A percentile compares a stretch with the other conserved stretches of the same genome.
Conservation (phyloP, 78 protist species). For the Dictyostelium capitatum region DNA sequence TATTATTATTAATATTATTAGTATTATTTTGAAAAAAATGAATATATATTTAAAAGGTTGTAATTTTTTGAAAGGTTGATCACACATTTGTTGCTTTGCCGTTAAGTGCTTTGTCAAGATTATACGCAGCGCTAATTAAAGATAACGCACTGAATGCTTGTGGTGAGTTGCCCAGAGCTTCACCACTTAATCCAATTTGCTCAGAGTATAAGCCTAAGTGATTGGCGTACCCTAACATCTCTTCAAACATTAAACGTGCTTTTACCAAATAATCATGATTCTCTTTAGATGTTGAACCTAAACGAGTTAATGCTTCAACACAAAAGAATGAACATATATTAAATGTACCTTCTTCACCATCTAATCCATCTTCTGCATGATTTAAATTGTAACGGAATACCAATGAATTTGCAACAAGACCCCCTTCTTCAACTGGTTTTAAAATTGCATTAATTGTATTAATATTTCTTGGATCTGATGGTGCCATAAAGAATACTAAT, state of each 20-base stretch:
- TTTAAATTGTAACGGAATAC: conserved; percentile 67
- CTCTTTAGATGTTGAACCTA: background rate
- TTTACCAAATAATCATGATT: background rate
- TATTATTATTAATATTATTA: too few species aligned
- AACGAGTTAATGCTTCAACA: conserved; percentile 66
- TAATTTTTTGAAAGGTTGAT: too few species aligned
- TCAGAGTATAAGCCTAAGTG: conserved; percentile 80
- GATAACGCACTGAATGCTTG: conserved; percentile 76
- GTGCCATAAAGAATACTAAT: conserved; percentile 82
- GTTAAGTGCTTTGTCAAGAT: conserved; percentile 38
- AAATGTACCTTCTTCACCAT: conserved; percentile 78
- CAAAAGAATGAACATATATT: conserved; percentile 77
- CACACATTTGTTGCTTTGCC: too few species aligned
- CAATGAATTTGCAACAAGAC: conserved; percentile 64
- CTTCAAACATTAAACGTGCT: conserved; percentile 82
- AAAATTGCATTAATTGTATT: conserved; percentile 37
- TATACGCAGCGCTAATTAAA: conserved; percentile 82
- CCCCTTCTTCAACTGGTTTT: conserved; percentile 74
- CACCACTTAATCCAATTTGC: conserved; percentile 73
- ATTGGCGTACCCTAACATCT: conserved; percentile 82
- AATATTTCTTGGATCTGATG: conserved; percentile 54
- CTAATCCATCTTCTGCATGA: conserved; percentile 37
- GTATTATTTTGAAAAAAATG: too few species aligned
- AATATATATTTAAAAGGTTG: too few species aligned
- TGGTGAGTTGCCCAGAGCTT: conserved; percentile 79